Evolutionary conservation across 768 basidiomycete genomes (phyloP).

Genomic region (Leccinellum albellum): DNA sequence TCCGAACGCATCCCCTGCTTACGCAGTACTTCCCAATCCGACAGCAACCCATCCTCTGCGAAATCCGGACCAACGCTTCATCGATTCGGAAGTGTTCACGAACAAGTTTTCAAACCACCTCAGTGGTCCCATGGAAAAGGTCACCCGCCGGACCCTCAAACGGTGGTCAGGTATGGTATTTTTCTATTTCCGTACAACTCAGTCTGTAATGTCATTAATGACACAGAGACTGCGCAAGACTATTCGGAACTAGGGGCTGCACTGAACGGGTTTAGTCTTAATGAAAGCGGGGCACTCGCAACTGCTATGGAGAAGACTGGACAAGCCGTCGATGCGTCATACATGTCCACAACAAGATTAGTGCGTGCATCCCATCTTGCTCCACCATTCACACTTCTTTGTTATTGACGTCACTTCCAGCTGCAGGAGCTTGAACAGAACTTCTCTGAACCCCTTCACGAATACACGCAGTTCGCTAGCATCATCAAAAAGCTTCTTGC

Average conservation of each 20-base stretch:
- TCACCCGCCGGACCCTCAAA: conserved; percentile 87
- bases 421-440: conserved; percentile 91
- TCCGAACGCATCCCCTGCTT: conserved; percentile 64
- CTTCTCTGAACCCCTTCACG: conserved; percentile 94
- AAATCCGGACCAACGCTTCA: conserved; percentile 90
- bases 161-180: conserved; percentile 80
- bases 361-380: conserved; percentile 41
- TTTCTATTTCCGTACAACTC: background rate
- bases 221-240: conserved; percentile 74
- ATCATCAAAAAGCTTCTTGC: conserved; percentile 93
- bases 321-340: conserved; percentile 92
- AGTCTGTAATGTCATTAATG: conserved; percentile 5
- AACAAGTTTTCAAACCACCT: conserved; percentile 93
- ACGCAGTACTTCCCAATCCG: conserved; percentile 84
- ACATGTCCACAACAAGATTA: conserved; percentile 86
- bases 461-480: conserved; percentile 89
- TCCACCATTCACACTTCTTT: conserved; percentile 1
- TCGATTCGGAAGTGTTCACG: conserved; percentile 95
- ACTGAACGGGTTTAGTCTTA: conserved; percentile 89
- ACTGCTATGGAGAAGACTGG: conserved; percentile 93
- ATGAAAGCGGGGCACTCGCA: conserved; percentile 71
- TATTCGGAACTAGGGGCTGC: conserved; percentile 88
- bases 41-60: conserved; percentile 86
- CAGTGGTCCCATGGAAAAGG: conserved; percentile 91
- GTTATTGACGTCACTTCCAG: conserved; percentile 38